A percentile compares a stretch with the other conserved stretches of the same genome.
Conservation (phyloP, 2,329 filamentous ascomycete genomes). For the Capronia coronata region DNA sequence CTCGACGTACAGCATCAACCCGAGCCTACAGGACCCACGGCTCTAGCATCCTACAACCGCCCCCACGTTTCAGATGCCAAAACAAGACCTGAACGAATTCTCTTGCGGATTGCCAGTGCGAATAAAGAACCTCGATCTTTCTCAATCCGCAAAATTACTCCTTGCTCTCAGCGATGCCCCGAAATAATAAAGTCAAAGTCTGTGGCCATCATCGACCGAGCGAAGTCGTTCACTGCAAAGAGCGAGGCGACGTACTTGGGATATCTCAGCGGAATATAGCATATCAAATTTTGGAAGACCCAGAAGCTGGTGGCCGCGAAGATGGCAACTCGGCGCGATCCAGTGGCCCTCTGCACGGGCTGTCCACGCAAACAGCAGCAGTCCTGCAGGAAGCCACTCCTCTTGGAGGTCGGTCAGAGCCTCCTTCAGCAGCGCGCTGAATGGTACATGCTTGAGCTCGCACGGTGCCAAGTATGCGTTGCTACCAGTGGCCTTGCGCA, state of each 20-base stretch:
- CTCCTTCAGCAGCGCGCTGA: conserved; percentile 42
- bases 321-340: conserved; percentile 35
- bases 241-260: conserved; percentile 27
- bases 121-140: background rate
- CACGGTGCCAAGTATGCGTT: conserved; percentile 36
- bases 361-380: conserved; percentile 46
- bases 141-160: conserved; percentile 20
- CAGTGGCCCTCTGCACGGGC: conserved; percentile 43
- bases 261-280: conserved; percentile 26
- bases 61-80: background rate
- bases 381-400: conserved; percentile 32
- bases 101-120: background rate
- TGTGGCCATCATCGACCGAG: conserved; percentile 30
- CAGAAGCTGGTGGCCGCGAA: conserved; percentile 25
- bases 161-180: conserved; percentile 12
- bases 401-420: conserved; percentile 44
- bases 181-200: conserved; percentile 26
- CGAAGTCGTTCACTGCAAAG: conserved; percentile 30
- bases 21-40: too few species aligned
- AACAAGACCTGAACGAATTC: background rate
- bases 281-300: conserved; percentile 29
- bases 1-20: too few species aligned
- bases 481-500: conserved; percentile 52
- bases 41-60: too few species aligned
- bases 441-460: conserved; percentile 53